Base-by-base conservation (phyloP, 345 rosid species). In the Murraya paniculata region DNA sequence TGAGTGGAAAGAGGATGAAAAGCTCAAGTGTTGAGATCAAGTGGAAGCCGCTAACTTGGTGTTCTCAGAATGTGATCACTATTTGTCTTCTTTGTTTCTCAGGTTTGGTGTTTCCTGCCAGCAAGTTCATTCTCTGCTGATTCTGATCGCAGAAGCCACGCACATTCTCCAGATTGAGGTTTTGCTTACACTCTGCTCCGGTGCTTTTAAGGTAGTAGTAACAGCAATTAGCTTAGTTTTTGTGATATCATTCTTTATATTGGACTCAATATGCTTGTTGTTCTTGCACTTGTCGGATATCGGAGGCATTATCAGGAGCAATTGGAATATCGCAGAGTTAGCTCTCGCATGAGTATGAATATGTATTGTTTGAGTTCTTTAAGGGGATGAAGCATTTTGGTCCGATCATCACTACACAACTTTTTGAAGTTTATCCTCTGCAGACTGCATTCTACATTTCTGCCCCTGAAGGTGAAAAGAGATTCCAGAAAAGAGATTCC, bases 11-110 rank as follows among this genome's bases (percentile, higher is more conserved):
- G 87, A 91, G 91, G 81, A 89, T 94, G 91, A 94, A 91, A 89
- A 97, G 99, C 67, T 93, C 98, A 1, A 93, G 98, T 70, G 98
- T 97, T 45, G 97, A 94, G 87, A 91, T 97, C 82, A 91, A 94
- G 66, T 94, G 98, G 98, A 94, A 91, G 81, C 98, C 94, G 41
- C 65, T 94, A 45, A 89, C 91, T 81, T 94, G 95, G 94, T 88
- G 90, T 76, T 87, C 91, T 33, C 95, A 90, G 82, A 82, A 94
- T 80, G 68, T 87, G 73, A 77, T 93, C 35, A 86, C 92, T 4
- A 65, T 94, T 68, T 76, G 83, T 78, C 92, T 97, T 78, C 87
- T 94, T 81, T 87, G 93, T 80, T 84, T 91, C 79, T 77, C 95
- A 9, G 97, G 89, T 45, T 82, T 93, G 79, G 78, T 84, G 75